These are phyloP conservation scores for Gymnopilus junonius DNA, from an alignment of 768 basidiomycete genomes.

Conservation along the genomic window DNA sequence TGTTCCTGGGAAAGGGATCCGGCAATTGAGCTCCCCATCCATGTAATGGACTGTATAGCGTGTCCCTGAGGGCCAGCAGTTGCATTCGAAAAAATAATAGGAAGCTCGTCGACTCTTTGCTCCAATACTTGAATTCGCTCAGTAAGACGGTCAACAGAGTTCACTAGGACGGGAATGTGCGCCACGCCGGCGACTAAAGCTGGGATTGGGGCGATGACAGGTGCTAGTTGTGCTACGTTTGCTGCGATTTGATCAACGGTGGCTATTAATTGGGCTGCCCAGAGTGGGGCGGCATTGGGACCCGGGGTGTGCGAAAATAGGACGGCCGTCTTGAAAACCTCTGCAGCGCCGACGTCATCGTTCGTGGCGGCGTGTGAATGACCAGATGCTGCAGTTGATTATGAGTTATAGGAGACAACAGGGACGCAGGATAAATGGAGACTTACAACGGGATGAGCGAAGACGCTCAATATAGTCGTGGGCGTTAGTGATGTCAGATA, in stretches of 20 bases:
- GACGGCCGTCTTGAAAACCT: background rate
- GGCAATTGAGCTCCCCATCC: background rate
- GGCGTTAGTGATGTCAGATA: background rate
- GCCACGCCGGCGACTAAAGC: too few relatives aligned
- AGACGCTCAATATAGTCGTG: background rate
- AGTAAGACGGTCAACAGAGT: too few relatives aligned
- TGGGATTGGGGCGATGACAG: too few relatives aligned
- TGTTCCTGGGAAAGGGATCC: background rate
- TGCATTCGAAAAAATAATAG: background rate
- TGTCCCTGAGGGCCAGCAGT: background rate
- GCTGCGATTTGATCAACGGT: background rate
- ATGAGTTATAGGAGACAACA: background rate
- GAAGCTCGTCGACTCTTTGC: background rate
- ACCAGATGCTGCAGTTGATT: background rate
- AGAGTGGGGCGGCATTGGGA: background rate
- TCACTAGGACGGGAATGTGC: too few relatives aligned
- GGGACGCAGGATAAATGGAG: background rate
- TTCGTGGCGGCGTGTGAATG: background rate
- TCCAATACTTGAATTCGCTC: too few relatives aligned
- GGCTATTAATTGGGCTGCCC: background rate
- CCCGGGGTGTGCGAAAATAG: background rate
- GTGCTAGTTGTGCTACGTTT: background rate
- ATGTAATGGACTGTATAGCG: background rate
- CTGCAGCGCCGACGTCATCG: background rate
- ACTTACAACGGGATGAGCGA: background rate